Evolutionary conservation across 805 yeast genomes (phyloP).

Genomic region (Saccharomycopsis sp.): DNA sequence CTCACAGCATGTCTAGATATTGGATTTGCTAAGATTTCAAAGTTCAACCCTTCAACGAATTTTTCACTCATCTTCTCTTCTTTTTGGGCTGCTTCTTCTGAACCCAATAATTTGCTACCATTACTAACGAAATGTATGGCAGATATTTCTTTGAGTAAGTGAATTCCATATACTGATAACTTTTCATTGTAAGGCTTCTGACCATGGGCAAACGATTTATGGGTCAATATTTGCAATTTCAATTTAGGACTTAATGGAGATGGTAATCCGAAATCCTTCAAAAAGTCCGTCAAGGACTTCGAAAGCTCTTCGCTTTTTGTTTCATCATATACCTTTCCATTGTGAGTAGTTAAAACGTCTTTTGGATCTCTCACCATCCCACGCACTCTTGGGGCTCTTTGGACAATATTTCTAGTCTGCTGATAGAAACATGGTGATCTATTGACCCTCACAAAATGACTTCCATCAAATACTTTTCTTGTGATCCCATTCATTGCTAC

Average conservation of each 20-base stretch:
- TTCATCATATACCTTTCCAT: slow-evolving; percentile 32
- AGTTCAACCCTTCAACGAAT: slow-evolving; percentile 41
- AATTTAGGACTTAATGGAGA: slow-evolving; percentile 36
- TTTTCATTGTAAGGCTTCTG: slow-evolving; percentile 84
- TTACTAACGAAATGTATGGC: slow-evolving; percentile 36
- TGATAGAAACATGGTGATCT: background rate
- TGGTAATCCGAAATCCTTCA: slow-evolving; percentile 30
- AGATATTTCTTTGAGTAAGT: slow-evolving; percentile 45
- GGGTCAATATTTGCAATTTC: slow-evolving; percentile 77
- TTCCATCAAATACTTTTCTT: background rate
- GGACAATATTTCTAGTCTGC: slow-evolving; percentile 21
- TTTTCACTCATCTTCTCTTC: slow-evolving; percentile 27
- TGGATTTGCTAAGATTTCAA: slow-evolving; percentile 55
- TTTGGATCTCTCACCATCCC: slow-evolving; percentile 69
- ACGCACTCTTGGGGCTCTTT: slow-evolving; percentile 48
- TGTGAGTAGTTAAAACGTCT: slow-evolving; percentile 34
- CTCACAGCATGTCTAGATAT: slow-evolving; percentile 46
- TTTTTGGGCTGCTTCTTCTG: slow-evolving; percentile 24
- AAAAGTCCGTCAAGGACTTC: slow-evolving; percentile 40
- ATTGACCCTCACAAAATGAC: background rate
- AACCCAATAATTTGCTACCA: background rate
- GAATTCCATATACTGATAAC: slow-evolving; percentile 64
- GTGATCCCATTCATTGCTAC: background rate
- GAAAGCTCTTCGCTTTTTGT: slow-evolving; percentile 52
- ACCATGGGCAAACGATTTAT: slow-evolving; percentile 93